Evolutionary conservation across 805 yeast species (phyloP), one percentile per base, ranked within the genome.

Genomic region (Jamesozyma piceae): DNA sequence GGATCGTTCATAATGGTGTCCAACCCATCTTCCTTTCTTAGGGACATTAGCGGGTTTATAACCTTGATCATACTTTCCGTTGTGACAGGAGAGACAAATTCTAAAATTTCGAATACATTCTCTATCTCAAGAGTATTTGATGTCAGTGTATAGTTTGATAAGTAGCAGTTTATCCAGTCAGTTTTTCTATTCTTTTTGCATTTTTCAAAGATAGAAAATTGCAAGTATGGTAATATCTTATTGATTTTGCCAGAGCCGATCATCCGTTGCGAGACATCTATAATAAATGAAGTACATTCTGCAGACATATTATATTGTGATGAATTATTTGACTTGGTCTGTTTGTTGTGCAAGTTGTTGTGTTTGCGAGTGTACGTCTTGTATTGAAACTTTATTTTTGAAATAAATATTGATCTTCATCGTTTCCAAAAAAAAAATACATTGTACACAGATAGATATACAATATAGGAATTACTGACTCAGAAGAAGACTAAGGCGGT

Each of bases 101-200:
- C 39, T 22, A 44, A 48, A 8, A 55, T 32, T 34, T 53, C 48
- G 36, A 32, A 48, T 14, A 57, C 50, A 37, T 52, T 49, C 2
- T 54, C 55, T 5, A 58, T 47, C 10, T 43, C 43, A 35, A 49
- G 52, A 5, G 50, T 41, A 37, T 56, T 55, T 9, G 37, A 39
- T 3, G 53, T 43, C 49, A 43, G 11, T 34, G 30, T 17, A 39
- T 35, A 27, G 36, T 54, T 58, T 8, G 51, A 50, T 29, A 55
- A 33, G 34, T 45, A 51, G 32, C 53, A 48, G 40, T 51, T 49
- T 17, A 51, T 43, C 52, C 54, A 60, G 43, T 60, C 63, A 1
- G 65, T 60, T 49, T 58, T 60, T 24, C 65, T 54, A 21, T 39
- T 41, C 34, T 50, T 49, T 38, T 52, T 55, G 35, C 50, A 50